Percentiles rank a stretch among this genome's conserved stretches.
Evolutionary conservation across 1,139 yeast species (phyloP).

Genomic region (Zygosaccharomyces sapae): DNA sequence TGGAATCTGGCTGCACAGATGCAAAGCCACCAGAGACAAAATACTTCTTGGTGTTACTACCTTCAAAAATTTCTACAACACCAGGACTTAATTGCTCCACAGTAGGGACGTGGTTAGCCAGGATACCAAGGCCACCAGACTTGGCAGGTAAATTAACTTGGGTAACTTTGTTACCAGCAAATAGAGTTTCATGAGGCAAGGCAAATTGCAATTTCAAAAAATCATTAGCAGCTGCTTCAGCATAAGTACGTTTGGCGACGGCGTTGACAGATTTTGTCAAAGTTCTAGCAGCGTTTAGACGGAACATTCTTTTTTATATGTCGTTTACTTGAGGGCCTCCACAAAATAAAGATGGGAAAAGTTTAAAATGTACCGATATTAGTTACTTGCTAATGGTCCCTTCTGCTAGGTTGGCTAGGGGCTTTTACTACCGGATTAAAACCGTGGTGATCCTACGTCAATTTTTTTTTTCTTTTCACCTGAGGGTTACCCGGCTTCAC

Average conservation of each 20-base stretch:
- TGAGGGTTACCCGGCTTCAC: constrained; percentile 2
- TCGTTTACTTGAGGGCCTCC: background rate
- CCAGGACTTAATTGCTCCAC: constrained; percentile 98
- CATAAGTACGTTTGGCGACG: constrained; percentile 75
- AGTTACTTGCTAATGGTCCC: background rate
- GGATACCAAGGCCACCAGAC: constrained; percentile 95
- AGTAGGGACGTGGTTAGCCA: constrained; percentile 97
- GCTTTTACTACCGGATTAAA: background rate
- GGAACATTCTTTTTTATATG: constrained; percentile 22
- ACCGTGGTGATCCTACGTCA: background rate
- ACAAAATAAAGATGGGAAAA: background rate
- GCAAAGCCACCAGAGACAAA: constrained; percentile 96
- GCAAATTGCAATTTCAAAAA: constrained; percentile 86
- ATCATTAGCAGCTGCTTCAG: constrained; percentile 77
- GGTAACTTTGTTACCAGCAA: constrained; percentile 41
- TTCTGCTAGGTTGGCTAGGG: background rate
- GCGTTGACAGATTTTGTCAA: constrained; percentile 56
- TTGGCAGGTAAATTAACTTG: constrained; percentile 97
- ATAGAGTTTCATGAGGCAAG: constrained; percentile 67
- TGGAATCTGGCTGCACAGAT: constrained; percentile 91
- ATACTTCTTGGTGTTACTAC: constrained; percentile 73
- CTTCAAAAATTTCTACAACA: constrained; percentile 85
- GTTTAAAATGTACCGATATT: background rate
- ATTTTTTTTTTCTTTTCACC: background rate
- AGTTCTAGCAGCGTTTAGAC: constrained; percentile 42